A percentile compares a stretch with the other conserved stretches of the same genome.
Conservation (phyloP, 441 rosid genomes). For the Sinapis alba region DNA sequence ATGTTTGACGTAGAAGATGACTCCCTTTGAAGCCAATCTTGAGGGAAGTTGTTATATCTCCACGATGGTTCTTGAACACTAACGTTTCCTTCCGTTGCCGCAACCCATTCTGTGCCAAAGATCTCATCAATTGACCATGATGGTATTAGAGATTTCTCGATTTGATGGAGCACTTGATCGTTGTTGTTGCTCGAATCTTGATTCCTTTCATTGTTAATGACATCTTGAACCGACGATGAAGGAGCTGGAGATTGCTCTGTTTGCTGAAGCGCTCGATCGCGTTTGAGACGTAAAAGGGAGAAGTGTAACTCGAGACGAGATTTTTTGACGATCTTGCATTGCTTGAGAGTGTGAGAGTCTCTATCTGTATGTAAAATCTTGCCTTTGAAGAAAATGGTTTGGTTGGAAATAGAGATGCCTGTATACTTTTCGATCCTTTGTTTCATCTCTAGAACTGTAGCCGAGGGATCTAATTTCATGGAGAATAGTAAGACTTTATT, state of each 20-base stretch:
- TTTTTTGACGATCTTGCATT: not conserved
- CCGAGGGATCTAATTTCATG: conserved; percentile 62
- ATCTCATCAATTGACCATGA: not conserved
- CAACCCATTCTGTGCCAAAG: not conserved
- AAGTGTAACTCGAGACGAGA: conserved; percentile 41
- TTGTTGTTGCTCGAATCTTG: not conserved
- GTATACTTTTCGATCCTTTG: conserved; percentile 18
- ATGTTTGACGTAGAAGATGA: not conserved
- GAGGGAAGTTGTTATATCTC: not conserved
- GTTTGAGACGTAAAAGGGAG: not conserved
- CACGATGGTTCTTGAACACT: not conserved
- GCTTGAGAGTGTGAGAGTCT: not conserved
- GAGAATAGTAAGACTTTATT: conserved; percentile 41
- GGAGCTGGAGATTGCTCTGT: conserved; percentile 37
- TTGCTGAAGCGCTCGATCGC: conserved; percentile 8
- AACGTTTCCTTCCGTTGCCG: not conserved
- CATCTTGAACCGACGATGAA: conserved; percentile 35
- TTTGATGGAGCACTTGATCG: not conserved
- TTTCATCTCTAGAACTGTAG: conserved; percentile 68
- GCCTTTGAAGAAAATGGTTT: not conserved
- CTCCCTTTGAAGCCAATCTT: not conserved
- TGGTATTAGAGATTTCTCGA: not conserved
- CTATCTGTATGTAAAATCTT: not conserved
- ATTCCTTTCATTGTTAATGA: not conserved
- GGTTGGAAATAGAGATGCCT: not conserved